phyloP scores from a whole-genome alignment of 2,329 filamentous ascomycete genomes.

The Coniochaeta hoffmannii region DNA sequence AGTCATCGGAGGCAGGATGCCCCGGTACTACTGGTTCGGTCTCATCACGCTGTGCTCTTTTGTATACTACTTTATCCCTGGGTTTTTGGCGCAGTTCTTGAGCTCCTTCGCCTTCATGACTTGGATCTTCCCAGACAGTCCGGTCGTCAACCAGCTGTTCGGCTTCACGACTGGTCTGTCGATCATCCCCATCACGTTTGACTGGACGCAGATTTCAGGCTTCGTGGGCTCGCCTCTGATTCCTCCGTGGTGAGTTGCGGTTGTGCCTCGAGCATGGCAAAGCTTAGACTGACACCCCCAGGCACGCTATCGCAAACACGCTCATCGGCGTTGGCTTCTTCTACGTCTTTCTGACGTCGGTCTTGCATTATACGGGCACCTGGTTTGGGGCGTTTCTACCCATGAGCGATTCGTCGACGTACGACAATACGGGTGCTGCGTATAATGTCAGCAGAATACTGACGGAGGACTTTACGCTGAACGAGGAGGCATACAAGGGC shows the following conservation, averaged over 20 bases:
- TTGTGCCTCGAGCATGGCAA: neutral
- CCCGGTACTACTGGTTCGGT: constrained; percentile 58
- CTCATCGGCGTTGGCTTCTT: constrained; percentile 59
- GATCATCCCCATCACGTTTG: constrained; percentile 64
- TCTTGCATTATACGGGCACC: constrained; percentile 56
- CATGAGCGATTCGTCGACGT: constrained; percentile 62
- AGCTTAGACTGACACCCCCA: constrained; percentile 14
- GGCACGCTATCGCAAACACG: constrained; percentile 67
- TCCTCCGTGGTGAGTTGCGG: constrained; percentile 51
- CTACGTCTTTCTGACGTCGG: constrained; percentile 51
- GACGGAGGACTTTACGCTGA: constrained; percentile 52
- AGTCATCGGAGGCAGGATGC: constrained; percentile 56
- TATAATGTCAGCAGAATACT: constrained; percentile 63
- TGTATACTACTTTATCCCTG: constrained; percentile 62
- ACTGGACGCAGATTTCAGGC: constrained; percentile 67
- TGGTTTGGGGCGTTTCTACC: constrained; percentile 61
- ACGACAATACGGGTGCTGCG: constrained; percentile 58
- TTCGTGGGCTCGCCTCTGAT: constrained; percentile 63
- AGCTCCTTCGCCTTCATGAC: constrained; percentile 65
- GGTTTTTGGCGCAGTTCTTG: constrained; percentile 60
- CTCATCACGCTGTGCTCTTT: constrained; percentile 51
- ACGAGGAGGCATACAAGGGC: constrained; percentile 54
- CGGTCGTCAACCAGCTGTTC: constrained; percentile 65
- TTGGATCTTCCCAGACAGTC: constrained; percentile 63
- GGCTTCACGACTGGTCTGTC: constrained; percentile 62